Percentiles rank a stretch among this genome's conserved stretches.
phyloP scores from a whole-genome alignment of 805 yeast species.

The Grigorovia transvaalensis region DNA sequence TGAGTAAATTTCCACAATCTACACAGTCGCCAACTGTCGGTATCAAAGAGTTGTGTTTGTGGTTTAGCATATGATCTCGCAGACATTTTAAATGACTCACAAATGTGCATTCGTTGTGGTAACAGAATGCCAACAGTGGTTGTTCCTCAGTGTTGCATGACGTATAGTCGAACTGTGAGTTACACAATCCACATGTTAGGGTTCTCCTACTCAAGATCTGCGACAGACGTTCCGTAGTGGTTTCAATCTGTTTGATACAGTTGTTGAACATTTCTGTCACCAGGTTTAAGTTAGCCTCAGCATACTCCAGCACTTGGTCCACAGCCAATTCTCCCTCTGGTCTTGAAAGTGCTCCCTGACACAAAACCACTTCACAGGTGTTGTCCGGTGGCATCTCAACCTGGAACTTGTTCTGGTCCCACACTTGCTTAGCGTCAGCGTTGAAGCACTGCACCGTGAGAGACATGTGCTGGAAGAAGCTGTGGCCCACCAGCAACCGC shows the following conservation, averaged over 20 bases:
- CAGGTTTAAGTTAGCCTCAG: constrained; percentile 17
- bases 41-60: constrained; percentile 3
- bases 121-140: constrained; percentile 31
- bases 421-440: constrained; percentile 13
- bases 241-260: constrained; percentile 8
- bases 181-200: constrained; percentile 28
- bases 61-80: constrained; percentile 16
- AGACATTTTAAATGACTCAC: constrained; percentile 34
- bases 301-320: constrained; percentile 10
- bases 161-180: constrained; percentile 27
- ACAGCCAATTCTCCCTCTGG: constrained; percentile 1
- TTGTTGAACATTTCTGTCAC: constrained; percentile 21
- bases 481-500: constrained; percentile 33
- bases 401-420: constrained; percentile 19
- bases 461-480: constrained; percentile 37
- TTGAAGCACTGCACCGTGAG: constrained; percentile 39
- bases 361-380: constrained; percentile 2
- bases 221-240: constrained; percentile 9
- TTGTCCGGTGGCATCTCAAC: neutral
- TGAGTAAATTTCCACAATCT: constrained; percentile 13
- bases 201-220: constrained; percentile 17
- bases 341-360: constrained; percentile 5
- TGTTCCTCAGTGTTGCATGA: constrained; percentile 17
- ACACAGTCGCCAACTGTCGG: constrained; percentile 23
- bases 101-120: constrained; percentile 19